Percentiles rank a stretch among this genome's conserved stretches.
phyloP scores from a whole-genome alignment of 805 yeast genomes.

The Cyberlindnera petersonii region DNA sequence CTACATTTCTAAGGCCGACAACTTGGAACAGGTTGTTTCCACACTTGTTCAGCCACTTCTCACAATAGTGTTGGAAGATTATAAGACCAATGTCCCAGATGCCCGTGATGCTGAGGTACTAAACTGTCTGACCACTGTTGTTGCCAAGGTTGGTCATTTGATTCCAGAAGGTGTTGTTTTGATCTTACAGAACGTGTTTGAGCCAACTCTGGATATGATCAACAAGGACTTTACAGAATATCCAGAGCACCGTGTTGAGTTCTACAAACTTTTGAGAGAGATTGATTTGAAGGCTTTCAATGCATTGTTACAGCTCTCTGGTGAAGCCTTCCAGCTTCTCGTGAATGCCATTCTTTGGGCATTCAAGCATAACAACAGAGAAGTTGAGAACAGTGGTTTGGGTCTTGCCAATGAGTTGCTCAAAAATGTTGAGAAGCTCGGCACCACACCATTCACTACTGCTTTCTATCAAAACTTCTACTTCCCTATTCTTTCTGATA shows the following conservation, averaged over 20 bases:
- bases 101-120: slow-evolving; percentile 98
- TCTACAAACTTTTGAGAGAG: slow-evolving; percentile 83
- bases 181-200: slow-evolving; percentile 87
- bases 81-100: slow-evolving; percentile 83
- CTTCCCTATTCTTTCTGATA: slow-evolving; percentile 85
- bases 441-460: slow-evolving; percentile 64
- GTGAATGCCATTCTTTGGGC: slow-evolving; percentile 98
- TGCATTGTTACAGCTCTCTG: slow-evolving; percentile 83
- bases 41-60: slow-evolving; percentile 81
- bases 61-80: slow-evolving; percentile 83
- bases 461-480: slow-evolving; percentile 87
- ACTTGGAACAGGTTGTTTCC: slow-evolving; percentile 72
- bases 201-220: slow-evolving; percentile 92
- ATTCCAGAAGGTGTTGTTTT: slow-evolving; percentile 87
- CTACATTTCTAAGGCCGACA: slow-evolving; percentile 82
- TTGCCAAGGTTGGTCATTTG: slow-evolving; percentile 78
- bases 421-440: slow-evolving; percentile 76
- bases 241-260: slow-evolving; percentile 97
- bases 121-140: slow-evolving; percentile 89
- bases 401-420: slow-evolving; percentile 78
- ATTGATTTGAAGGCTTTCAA: slow-evolving; percentile 82
- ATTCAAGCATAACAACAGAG: slow-evolving; percentile 94
- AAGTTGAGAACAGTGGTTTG: slow-evolving; percentile 90
- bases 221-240: slow-evolving; percentile 92
- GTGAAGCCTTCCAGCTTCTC: slow-evolving; percentile 85